phyloP scores from a whole-genome alignment of 2,329 filamentous ascomycete species.

The Zopfia rhizophila region DNA sequence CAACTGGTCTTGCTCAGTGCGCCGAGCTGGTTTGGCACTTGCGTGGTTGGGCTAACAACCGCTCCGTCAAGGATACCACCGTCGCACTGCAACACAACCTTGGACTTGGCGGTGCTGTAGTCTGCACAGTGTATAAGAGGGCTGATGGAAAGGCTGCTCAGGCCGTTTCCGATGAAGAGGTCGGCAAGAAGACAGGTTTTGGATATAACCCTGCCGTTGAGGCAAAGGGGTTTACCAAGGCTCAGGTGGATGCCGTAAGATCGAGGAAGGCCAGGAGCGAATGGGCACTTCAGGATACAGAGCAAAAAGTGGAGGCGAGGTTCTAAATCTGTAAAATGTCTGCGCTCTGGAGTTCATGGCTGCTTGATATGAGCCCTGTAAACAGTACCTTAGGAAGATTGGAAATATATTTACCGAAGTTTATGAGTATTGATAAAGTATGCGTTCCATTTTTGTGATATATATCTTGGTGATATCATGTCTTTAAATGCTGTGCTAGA shows the following conservation, averaged over 20 bases:
- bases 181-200: conserved; percentile 74
- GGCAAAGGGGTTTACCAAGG: conserved; percentile 86
- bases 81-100: conserved; percentile 91
- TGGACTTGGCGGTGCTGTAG: conserved; percentile 88
- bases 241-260: conserved; percentile 74
- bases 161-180: conserved; percentile 68
- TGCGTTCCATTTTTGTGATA: no score
- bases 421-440: no score
- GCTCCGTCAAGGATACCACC: conserved; percentile 73
- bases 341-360: no score
- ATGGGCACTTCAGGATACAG: conserved; percentile 82
- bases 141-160: conserved; percentile 77
- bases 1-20: conserved; percentile 94
- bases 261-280: conserved; percentile 73
- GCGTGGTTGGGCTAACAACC: conserved; percentile 94
- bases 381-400: no score
- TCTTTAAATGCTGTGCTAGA: no score
- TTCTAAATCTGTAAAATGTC: no score
- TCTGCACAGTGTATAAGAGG: conserved; percentile 88
- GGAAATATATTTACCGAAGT: no score
- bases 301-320: conserved; percentile 77
- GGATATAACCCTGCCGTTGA: conserved; percentile 94
- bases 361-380: no score
- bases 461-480: no score
- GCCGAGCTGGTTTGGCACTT: conserved; percentile 96